Evolutionary conservation across 495 filamentous ascomycete genomes (phyloP), one percentile per base, ranked within the genome.

Genomic region (Aspergillus mulundensis): DNA sequence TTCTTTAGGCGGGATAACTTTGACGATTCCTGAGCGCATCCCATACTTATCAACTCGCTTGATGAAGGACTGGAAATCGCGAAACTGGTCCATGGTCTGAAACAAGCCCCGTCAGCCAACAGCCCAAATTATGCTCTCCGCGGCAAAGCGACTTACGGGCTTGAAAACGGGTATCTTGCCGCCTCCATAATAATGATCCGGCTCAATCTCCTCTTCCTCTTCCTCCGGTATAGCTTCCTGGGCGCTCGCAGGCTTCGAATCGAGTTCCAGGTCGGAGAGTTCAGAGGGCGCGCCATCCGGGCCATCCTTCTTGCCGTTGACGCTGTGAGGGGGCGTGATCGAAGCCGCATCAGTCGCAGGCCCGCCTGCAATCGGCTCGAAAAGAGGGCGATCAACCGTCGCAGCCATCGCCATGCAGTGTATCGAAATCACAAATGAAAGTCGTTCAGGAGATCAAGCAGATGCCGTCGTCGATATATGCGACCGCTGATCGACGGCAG

Each of bases 11-110:
- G 94, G 92, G 57, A 97, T 85, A 44, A 98, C 87, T 70, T 97
- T 97, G 64, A 97, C 81, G 64, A 98, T 97, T 14, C 94, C 94
- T 14, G 90, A 90, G 72, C 89, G 87, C 94, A 97, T 98, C 61
- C 94, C 94, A 69, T 97, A 95, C 56, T 85, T 85, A 67, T 97
- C 87, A 59, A 97, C 84, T 69, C 88, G 94, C 43, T 84, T 79
- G 76, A 95, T 86, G 72, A 91, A 97, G 57, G 78, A 78, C 68
- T 90, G 88, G 74, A 98, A 98, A 69, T 88, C 89, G 52, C 82
- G 80, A 73, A 97, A 98, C 75, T 98, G 91, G 44, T 87, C 82
- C 90, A 96, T 93, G 44, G 87, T 90, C 79, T 88, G 18, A 44
- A 45, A 25, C 49, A 57, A 39, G 19, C 49, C 63, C 50, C 64